phyloP scores from a whole-genome alignment of 805 yeast genomes.

The Cyberlindnera veronae region DNA sequence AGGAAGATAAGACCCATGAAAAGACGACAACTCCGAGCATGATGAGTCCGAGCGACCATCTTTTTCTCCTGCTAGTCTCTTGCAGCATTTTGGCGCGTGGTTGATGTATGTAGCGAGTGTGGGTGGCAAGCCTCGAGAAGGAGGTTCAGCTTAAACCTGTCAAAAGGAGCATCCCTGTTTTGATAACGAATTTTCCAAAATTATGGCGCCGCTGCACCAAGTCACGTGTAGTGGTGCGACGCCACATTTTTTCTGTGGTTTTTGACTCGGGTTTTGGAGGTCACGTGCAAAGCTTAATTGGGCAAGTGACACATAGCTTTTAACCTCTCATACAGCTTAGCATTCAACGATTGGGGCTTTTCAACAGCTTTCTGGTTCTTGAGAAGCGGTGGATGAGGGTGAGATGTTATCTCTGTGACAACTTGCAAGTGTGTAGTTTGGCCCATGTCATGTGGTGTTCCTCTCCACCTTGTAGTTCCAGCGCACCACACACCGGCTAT shows the following conservation, averaged over 20 bases:
- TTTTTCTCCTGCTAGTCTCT: slow-evolving; percentile 17
- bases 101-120: background rate
- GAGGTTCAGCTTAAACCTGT: background rate
- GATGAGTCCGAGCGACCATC: slow-evolving; percentile 76
- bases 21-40: slow-evolving; percentile 73
- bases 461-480: no score
- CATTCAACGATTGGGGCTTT: no score
- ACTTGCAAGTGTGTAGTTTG: no score
- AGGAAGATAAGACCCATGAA: slow-evolving; percentile 90
- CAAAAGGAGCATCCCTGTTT: background rate
- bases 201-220: background rate
- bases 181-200: slow-evolving; percentile 3
- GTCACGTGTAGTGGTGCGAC: no score
- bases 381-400: no score
- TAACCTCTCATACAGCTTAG: no score
- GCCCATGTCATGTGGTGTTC: no score
- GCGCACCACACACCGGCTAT: no score
- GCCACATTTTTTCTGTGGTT: background rate
- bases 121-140: background rate
- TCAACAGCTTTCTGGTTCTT: no score
- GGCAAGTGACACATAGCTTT: no score
- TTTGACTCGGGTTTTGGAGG: background rate
- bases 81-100: slow-evolving; percentile 3
- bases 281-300: no score
- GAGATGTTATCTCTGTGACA: no score